Evolutionary conservation across 2,329 filamentous ascomycete genomes (phyloP).

Genomic region (Scopulariopsis brevicaulis): DNA sequence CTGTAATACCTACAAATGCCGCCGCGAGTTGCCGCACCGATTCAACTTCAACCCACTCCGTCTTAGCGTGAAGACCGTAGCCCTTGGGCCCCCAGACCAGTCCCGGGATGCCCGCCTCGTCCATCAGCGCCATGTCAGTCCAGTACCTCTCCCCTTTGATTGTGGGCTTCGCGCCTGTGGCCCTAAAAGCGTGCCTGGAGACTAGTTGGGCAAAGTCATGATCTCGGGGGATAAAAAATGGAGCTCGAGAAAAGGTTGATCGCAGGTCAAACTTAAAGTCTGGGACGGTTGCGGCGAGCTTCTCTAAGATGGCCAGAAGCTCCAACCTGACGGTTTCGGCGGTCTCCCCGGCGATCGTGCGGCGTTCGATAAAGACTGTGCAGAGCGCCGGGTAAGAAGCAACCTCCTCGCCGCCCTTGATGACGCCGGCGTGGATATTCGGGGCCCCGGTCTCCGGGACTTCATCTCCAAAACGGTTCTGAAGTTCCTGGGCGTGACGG

Average conservation of each 20-base stretch:
- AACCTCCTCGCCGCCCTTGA: slow-evolving; percentile 37
- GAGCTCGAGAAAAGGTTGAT: slow-evolving; percentile 27
- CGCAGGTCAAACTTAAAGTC: slow-evolving; percentile 27
- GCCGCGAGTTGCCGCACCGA: slow-evolving; percentile 24
- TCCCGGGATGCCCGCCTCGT: slow-evolving; percentile 29
- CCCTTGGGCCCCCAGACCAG: slow-evolving; percentile 35
- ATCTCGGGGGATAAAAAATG: slow-evolving; percentile 25
- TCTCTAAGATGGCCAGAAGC: slow-evolving; percentile 22
- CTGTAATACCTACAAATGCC: slow-evolving; percentile 13
- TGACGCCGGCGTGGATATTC: slow-evolving; percentile 33
- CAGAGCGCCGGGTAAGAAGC: slow-evolving; percentile 38
- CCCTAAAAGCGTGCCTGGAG: slow-evolving; percentile 12
- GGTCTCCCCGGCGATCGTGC: slow-evolving; percentile 33
- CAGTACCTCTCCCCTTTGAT: slow-evolving; percentile 26
- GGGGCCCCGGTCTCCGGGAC: slow-evolving; percentile 22
- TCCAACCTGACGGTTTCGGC: slow-evolving; percentile 22
- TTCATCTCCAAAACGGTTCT: slow-evolving; percentile 9
- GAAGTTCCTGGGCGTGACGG: slow-evolving; percentile 22
- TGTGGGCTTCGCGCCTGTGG: slow-evolving; percentile 14
- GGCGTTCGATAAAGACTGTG: slow-evolving; percentile 33
- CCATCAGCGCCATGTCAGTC: slow-evolving; percentile 38
- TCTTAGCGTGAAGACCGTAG: slow-evolving; percentile 34
- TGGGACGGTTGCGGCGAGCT: slow-evolving; percentile 17
- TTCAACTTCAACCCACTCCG: slow-evolving; percentile 35
- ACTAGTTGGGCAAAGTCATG: slow-evolving; percentile 27